Evolutionary conservation across 208 protist species (phyloP), one percentile per base, ranked within the genome.

Genomic region (Trypanosoma avium): DNA sequence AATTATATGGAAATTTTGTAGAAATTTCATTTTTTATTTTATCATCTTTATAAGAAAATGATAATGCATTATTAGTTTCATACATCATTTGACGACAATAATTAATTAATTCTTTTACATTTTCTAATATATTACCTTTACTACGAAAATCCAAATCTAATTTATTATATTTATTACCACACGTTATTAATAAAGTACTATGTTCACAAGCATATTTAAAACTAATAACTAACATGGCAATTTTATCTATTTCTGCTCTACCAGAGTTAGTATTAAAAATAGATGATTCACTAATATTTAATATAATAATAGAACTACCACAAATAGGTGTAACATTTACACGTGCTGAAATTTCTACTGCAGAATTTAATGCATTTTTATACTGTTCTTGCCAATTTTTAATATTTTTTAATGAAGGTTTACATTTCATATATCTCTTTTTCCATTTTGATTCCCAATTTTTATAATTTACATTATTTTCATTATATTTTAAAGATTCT

Each of bases 251-350:
- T 8, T 49, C 32, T 5, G 58, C 46, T 6, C 21, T 61, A 4
- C 42, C 65, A n/a, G 33, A 45, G 10, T 24, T 67, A 27, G 73
- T 69, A 32, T 69, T 71, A 15, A 49, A 52, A 27, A 92, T 60
- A 9, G 30, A 42, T 17, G 69, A 24, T 19, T 42, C 21, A 8
- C 52, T 72, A 5, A 93, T 47, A 56, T 90, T 81, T 30, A 90
- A 47, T 26, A 99, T 73, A 5, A 98, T 80, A 27, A 97, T 36
- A 3, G 94, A 94, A 17, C 35, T 67, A 35, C 97, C 97, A 30
- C 66, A 46, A 67, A 98, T 93, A 15, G 94, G 96, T 19, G 67
- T 64, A 15, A 98, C 83, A 75, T 98, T 98, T 33, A 95, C 71
- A 19, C 67, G 52, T 15, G 88, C 86, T 5, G 95, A 86, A 5